Evolutionary conservation across 441 rosid species (phyloP), one percentile per base, ranked within the genome.

Genomic region (Iberis amara): DNA sequence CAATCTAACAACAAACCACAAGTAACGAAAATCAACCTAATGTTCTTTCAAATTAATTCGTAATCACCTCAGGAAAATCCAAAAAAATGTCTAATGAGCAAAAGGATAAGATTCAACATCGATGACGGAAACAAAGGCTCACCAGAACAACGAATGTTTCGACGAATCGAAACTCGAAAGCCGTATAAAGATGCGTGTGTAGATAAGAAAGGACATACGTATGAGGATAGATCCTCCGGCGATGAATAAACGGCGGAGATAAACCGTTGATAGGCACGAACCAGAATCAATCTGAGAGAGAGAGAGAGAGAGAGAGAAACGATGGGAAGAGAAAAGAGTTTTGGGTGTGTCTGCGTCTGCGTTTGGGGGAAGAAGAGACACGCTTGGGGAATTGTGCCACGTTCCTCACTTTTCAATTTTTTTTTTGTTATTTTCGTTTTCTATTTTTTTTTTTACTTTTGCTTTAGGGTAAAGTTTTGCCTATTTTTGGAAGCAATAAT

Each of bases 361-460:
- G 62, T 56, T 37, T 59, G 24, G 57, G 48, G 35, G 10, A 37
- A 5, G 66, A 61, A 64, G 48, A 47, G 53, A 57, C 59, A 38
- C 73, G 71, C 71, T 56, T 70, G 77, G 85, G 85, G 74, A 82
- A 79, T 74, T 73, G 89, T 76, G 83, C 78, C 73, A 57, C 74
- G 69, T 66, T 18, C 64, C 43, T 40, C 44, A 12, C 55, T 52
- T 40, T 55, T 46, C 36, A 59, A 27, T 42, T 30, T 52, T 24
- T 49, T 30, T 12, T 28, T 3, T 39, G 30, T 58, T 9, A 0
- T 11, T 45, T 26, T 21, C 21, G 21, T 47, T 37, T 32, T 0
- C 13, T 21, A 30, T 3, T 8, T 14, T 7, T 46, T 49, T 8
- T 3, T 18, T 15, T 13, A 47, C 41, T 60, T 66, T 66, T 55